Conservation (phyloP, 257 asterid species). For the Petunia axillaris region DNA sequence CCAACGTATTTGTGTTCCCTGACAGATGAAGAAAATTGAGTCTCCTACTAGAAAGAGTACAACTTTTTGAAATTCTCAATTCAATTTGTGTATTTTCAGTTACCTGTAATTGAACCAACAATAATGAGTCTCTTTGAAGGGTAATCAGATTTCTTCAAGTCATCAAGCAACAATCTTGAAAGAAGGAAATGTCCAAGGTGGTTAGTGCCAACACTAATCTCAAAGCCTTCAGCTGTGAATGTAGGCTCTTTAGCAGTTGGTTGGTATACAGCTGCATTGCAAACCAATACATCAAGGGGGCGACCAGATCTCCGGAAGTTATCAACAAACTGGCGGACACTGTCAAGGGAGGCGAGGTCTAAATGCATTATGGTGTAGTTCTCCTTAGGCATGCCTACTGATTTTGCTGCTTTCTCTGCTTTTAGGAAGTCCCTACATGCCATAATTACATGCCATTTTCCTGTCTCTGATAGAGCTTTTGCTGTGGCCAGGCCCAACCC, state of each 20-base stretch:
- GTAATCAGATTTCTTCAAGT: constrained; percentile 77
- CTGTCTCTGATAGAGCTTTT: constrained; percentile 73
- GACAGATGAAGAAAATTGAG: constrained; percentile 19
- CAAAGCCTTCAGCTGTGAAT: constrained; percentile 85
- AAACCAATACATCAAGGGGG: constrained; percentile 77
- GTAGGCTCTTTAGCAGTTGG: constrained; percentile 89
- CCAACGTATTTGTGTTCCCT: constrained; percentile 93
- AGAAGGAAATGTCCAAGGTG: constrained; percentile 92
- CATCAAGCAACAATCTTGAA: constrained; percentile 79
- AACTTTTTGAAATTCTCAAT: too few species aligned
- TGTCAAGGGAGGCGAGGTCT: constrained; percentile 80
- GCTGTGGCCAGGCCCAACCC: constrained; percentile 91
- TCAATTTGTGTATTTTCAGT: too few species aligned
- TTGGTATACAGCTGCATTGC: constrained; percentile 85
- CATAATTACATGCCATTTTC: constrained; percentile 90
- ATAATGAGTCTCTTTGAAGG: constrained; percentile 85
- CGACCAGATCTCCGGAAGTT: constrained; percentile 63
- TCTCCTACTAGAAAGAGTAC: neutral
- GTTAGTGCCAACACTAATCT: constrained; percentile 88
- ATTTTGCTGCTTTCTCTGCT: constrained; percentile 79
- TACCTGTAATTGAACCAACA: constrained; percentile 96
- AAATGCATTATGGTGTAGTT: constrained; percentile 82
- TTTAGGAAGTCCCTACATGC: constrained; percentile 93
- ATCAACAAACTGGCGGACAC: constrained; percentile 82
- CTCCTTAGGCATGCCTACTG: constrained; percentile 74